Conservation (phyloP, 495 filamentous ascomycete species). For the Xylaria palmicola region DNA sequence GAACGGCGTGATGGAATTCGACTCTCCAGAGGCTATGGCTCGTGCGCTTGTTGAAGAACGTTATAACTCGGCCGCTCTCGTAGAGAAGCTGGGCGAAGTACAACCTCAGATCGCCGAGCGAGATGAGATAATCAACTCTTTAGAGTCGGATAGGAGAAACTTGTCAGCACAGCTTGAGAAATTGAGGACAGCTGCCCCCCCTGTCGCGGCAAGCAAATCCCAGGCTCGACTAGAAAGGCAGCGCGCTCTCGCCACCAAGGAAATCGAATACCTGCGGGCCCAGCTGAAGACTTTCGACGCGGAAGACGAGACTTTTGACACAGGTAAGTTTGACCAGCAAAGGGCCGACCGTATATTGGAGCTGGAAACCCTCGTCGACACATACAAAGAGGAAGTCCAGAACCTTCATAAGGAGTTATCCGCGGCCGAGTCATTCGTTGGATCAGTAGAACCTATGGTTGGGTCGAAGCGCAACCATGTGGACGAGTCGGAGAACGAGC, state of each 20-base stretch:
- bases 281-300: slow-evolving; percentile 89
- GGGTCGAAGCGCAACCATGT: slow-evolving; percentile 59
- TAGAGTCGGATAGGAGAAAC: slow-evolving; percentile 66
- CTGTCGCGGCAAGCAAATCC: slow-evolving; percentile 58
- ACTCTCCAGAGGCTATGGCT: slow-evolving; percentile 85
- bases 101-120: slow-evolving; percentile 79
- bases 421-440: slow-evolving; percentile 48
- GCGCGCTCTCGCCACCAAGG: slow-evolving; percentile 78
- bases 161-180: slow-evolving; percentile 70
- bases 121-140: slow-evolving; percentile 67
- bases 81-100: slow-evolving; percentile 73
- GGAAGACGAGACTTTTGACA: slow-evolving; percentile 83
- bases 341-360: slow-evolving; percentile 75
- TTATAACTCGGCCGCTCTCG: slow-evolving; percentile 70
- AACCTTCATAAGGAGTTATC: slow-evolving; percentile 69
- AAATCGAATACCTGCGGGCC: slow-evolving; percentile 89
- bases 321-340: slow-evolving; percentile 71
- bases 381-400: slow-evolving; percentile 82
- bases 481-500: slow-evolving; percentile 64
- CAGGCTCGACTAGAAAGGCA: slow-evolving; percentile 75
- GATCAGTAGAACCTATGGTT: slow-evolving; percentile 31
- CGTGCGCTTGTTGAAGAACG: slow-evolving; percentile 78
- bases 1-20: slow-evolving; percentile 66
- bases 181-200: slow-evolving; percentile 49
- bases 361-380: slow-evolving; percentile 81